Evolutionary conservation across 225 moss, liverwort and hornwort species (phyloP).

Genomic region (Straminergon stramineum): DNA sequence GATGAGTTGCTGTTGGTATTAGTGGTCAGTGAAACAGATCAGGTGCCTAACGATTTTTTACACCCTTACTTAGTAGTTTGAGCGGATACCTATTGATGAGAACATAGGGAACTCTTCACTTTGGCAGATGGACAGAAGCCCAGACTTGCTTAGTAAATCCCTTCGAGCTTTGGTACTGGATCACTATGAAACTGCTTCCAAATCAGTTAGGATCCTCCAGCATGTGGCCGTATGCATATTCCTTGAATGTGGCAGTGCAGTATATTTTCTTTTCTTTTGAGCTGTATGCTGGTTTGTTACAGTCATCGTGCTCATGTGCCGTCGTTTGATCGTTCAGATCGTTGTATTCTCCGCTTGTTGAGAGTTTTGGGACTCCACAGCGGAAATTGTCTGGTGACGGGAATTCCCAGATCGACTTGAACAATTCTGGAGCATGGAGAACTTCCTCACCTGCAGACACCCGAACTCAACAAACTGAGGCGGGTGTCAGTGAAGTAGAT

Average conservation of each 20-base stretch:
- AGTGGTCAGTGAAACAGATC: not conserved
- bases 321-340: slow-evolving; percentile 11
- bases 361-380: slow-evolving; percentile 22
- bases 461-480: not conserved
- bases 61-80: not conserved
- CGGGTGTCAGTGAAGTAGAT: not conserved
- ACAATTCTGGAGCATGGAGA: slow-evolving; percentile 23
- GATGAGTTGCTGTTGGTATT: not conserved
- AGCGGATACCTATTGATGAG: not conserved
- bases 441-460: not conserved
- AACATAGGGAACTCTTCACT: not conserved
- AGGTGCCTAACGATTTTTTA: not conserved
- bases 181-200: not conserved
- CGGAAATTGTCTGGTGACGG: not conserved
- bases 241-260: not conserved
- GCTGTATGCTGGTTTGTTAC: not conserved
- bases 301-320: not conserved
- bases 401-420: not conserved
- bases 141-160: not conserved
- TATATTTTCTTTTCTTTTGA: not conserved
- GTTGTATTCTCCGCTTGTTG: slow-evolving; percentile 65
- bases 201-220: not conserved
- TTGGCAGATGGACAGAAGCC: not conserved
- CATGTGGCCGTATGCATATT: not conserved
- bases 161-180: not conserved